A percentile compares a stretch with the other conserved stretches of the same genome.
phyloP scores from a whole-genome alignment of 2,329 filamentous ascomycete genomes.

The Cladophialophora immunda region DNA sequence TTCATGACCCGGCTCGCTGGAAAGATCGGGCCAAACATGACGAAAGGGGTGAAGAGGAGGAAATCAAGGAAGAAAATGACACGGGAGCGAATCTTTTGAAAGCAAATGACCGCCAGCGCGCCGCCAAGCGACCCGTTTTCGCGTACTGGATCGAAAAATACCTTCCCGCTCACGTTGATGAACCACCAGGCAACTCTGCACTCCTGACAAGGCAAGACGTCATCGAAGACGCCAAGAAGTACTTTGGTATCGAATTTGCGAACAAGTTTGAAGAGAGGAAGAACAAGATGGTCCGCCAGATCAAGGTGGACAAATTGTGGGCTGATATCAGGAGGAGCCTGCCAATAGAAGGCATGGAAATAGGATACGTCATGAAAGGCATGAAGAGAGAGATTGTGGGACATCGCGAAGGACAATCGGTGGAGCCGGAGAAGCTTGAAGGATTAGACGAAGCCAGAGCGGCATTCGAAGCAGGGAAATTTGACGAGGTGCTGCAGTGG shows the following conservation, averaged over 20 bases:
- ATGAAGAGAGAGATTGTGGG: constrained; percentile 33
- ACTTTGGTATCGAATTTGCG: constrained; percentile 33
- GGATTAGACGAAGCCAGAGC: constrained; percentile 4
- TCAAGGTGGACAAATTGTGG: constrained; percentile 33
- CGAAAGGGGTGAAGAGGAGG: constrained; percentile 58
- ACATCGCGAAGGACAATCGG: constrained; percentile 1
- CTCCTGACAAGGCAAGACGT: constrained; percentile 34
- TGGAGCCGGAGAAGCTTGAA: background rate
- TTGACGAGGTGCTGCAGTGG: constrained; percentile 30
- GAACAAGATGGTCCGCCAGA: constrained; percentile 14
- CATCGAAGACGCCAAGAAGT: constrained; percentile 32
- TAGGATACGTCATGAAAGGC: constrained; percentile 32
- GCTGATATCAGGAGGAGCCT: constrained; percentile 30
- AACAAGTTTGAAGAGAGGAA: constrained; percentile 26
- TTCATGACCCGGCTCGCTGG: constrained; percentile 27
- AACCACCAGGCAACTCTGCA: constrained; percentile 20
- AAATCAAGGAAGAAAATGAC: constrained; percentile 38
- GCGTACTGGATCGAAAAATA: constrained; percentile 40
- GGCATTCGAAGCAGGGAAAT: constrained; percentile 23
- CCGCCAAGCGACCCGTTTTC: constrained; percentile 46
- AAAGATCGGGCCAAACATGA: background rate
- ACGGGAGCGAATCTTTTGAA: constrained; percentile 4
- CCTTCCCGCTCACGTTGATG: constrained; percentile 32
- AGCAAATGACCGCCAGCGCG: constrained; percentile 40
- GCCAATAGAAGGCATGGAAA: constrained; percentile 22